Conservation (phyloP, 2,329 filamentous ascomycete species). For the Magnaporthales sp. region DNA sequence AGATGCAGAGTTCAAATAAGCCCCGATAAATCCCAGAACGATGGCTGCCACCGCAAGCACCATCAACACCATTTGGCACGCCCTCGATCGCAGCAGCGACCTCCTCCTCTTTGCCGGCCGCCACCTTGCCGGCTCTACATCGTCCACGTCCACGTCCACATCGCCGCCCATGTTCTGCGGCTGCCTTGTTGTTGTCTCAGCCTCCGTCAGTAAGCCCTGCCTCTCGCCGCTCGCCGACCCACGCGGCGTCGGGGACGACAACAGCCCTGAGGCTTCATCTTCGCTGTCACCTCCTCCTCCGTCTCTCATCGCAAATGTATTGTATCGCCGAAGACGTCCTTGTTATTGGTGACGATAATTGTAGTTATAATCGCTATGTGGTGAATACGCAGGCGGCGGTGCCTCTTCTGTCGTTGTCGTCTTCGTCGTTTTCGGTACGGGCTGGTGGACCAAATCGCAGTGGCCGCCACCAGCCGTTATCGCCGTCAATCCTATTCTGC, state of each 20-base stretch:
- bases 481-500: background rate
- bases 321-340: background rate
- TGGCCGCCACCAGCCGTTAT: constrained; percentile 1
- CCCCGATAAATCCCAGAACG: constrained; percentile 20
- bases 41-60: constrained; percentile 20
- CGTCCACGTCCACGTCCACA: constrained; percentile 18
- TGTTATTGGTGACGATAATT: background rate
- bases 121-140: constrained; percentile 14
- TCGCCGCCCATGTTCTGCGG: constrained; percentile 38
- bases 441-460: background rate
- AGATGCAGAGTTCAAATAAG: constrained; percentile 11
- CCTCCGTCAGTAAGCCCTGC: background rate
- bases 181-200: constrained; percentile 8
- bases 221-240: background rate
- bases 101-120: constrained; percentile 18
- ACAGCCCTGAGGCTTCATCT: background rate
- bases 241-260: background rate
- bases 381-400: background rate
- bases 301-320: background rate
- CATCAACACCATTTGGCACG: constrained; percentile 18
- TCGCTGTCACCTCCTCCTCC: background rate
- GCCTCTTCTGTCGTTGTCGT: background rate
- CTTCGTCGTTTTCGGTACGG: background rate
- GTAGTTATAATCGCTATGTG: background rate
- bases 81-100: constrained; percentile 17